Percentiles rank a stretch among this genome's conserved stretches.
Evolutionary conservation across 2,329 filamentous ascomycete genomes (phyloP).

Genomic region (Sporothrix phasma): DNA sequence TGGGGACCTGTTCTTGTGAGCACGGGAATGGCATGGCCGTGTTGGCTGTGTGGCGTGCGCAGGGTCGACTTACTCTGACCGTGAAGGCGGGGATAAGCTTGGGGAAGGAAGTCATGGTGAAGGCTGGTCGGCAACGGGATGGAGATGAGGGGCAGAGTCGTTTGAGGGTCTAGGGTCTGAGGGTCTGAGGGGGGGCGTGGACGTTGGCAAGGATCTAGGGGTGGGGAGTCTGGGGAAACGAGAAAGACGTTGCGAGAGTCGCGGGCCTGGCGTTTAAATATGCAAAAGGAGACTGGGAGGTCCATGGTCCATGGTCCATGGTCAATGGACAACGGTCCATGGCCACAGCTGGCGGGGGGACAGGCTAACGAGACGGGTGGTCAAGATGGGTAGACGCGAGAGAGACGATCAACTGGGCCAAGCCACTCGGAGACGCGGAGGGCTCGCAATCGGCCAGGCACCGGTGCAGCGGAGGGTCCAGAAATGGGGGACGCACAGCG

Average conservation of each 20-base stretch:
- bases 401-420: background rate
- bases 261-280: background rate
- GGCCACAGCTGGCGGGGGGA: background rate
- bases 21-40: too few relatives aligned
- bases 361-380: background rate
- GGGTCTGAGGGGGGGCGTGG: background rate
- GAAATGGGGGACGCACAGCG: too few relatives aligned
- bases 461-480: background rate
- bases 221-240: background rate
- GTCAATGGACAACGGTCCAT: background rate
- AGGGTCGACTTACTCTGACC: slow-evolving; percentile 23
- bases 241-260: background rate
- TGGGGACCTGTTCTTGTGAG: slow-evolving; percentile 19
- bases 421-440: background rate
- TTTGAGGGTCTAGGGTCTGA: background rate
- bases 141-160: background rate
- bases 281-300: background rate
- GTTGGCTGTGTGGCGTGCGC: background rate
- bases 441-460: background rate
- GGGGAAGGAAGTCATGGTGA: slow-evolving; percentile 30
- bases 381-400: background rate
- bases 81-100: slow-evolving; percentile 34
- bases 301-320: background rate
- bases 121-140: background rate
- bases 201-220: background rate